Base-by-base conservation (phyloP, 441 rosid genomes). In the Brassica hybrid region DNA sequence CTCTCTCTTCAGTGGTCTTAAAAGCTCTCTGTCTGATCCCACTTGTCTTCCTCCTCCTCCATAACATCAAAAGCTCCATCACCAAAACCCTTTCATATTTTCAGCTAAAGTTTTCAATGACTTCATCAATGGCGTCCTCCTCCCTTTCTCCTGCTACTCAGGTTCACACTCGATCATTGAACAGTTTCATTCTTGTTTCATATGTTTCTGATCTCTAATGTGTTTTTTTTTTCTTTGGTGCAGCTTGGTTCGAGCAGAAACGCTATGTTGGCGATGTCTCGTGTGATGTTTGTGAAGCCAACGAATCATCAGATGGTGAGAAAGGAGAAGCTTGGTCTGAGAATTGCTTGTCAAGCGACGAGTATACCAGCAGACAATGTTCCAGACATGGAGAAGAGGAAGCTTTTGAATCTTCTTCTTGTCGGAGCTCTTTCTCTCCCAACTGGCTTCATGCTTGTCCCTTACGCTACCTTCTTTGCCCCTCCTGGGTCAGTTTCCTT, bases 321-420 rank as follows among this genome's bases (percentile, higher is more conserved):
- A 14, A 66, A 70, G 32, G 89, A 81, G 77, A 88, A 83, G 59
- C 83, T 43, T 68, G 88, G 85, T 21, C 60, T 85, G 88, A 87
- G 81, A 67, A 77, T 92, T 45, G 78, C 74, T 43, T 92, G 97
- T 78, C 97, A 89, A 87, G 97, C 97, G 2, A 78, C 97, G 18
- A 88, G 92, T 72, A 77, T 88, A 57, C 86, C 97, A 1, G 98
- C 97, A 12, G 97, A 82, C 8, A 85, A 86, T 65, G 97, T 94
- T 19, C 97, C 97, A 17, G 97, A 94, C 67, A 94, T 94, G 98
- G 90, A 81, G 21, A 94, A 91, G 87, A 92, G 97, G 80, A 11
- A 90, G 79, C 90, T 87, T 66, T 69, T 94, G 98, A 92, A 92
- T 80, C 88, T 92, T 56, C 89, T 94, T 73, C 92, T 94, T 61